Base-by-base conservation (phyloP, 208 protist species). In the Balamuthia mandrillaris region DNA sequence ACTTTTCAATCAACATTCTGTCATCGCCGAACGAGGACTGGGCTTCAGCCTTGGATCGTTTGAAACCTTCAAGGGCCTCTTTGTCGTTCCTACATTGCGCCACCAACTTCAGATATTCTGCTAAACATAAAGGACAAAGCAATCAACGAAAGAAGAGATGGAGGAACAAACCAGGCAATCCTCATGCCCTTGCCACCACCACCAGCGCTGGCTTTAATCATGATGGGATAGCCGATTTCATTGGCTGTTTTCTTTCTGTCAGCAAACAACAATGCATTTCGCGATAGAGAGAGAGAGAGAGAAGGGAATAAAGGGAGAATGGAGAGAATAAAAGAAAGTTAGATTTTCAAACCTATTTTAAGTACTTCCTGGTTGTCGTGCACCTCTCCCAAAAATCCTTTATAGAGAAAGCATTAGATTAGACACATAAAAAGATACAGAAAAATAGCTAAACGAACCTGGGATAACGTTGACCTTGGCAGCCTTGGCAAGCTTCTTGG, bases 181-280 rank as follows among this genome's bases (percentile, higher is more conserved):
- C 49, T 56, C n/a, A 27, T 27, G 49, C n/a, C n/a, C 29, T 90
- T 91, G 61, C 94, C 95, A 47, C 95, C 95, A 42, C 96, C 95
- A 39, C 95, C 95, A 12, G 90, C 88, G 41, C 88, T 72, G 37
- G 96, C 95, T 88, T 97, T 97, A 81, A 97, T 89, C 88, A 97
- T 96, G 16, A 97, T 87, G 6, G 95, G 95, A 81, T 93, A 97
- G 24, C 94, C 93, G 78, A 96, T 93, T 49, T 92, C 86, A 10
- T 87, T 61, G n/a, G 91, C 88, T 85, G 29, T 7, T 2, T 4
- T 5, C 45, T 41, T 7, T 5, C 24, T 12, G 12, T 16, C 12
- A 18, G 7, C 60, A 52, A 61, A 33, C 27, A n/a, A n/a, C 72
- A 12, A 3, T 21, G n/a, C 33, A 3, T 3, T 9, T 0, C 10